Evolutionary conservation across 257 asterid genomes (phyloP).

Genomic region (Nicotiana tabacum): DNA sequence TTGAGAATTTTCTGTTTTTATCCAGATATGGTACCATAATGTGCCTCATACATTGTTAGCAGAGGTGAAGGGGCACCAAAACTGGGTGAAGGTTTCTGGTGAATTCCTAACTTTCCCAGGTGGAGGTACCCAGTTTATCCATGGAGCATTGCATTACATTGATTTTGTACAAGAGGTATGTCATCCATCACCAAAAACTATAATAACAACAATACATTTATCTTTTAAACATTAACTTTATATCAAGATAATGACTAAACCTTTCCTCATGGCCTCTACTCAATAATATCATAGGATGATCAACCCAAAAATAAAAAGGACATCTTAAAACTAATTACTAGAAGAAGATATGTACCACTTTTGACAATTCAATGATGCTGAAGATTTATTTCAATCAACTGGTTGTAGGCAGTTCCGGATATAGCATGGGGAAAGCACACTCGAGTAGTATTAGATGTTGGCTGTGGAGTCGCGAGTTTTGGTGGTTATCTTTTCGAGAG

Average conservation of each 20-base stretch:
- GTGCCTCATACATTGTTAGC: slow-evolving; percentile 75
- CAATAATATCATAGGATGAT: not conserved
- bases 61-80: slow-evolving; percentile 83
- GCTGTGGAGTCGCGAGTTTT: slow-evolving; percentile 91
- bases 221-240: not conserved
- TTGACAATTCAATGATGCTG: not conserved
- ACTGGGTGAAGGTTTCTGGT: slow-evolving; percentile 85
- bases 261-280: not conserved
- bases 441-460: slow-evolving; percentile 67
- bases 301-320: not conserved
- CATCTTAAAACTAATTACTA: not conserved
- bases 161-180: slow-evolving; percentile 76
- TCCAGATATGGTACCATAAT: slow-evolving; percentile 85
- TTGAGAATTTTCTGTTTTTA: not conserved
- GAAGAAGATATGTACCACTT: not conserved
- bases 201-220: not conserved
- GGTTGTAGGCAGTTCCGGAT: slow-evolving; percentile 64
- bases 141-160: slow-evolving; percentile 81
- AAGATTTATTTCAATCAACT: slow-evolving; percentile 11
- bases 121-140: slow-evolving; percentile 90
- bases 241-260: not conserved
- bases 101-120: slow-evolving; percentile 91
- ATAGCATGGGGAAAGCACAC: slow-evolving; percentile 88
- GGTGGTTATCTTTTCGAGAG: slow-evolving; percentile 83
- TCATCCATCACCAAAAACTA: slow-evolving; percentile 2